These are phyloP conservation scores for Cytauxzoon felis DNA, from an alignment of 169 alveolate genomes.

Conservation along the genomic window DNA sequence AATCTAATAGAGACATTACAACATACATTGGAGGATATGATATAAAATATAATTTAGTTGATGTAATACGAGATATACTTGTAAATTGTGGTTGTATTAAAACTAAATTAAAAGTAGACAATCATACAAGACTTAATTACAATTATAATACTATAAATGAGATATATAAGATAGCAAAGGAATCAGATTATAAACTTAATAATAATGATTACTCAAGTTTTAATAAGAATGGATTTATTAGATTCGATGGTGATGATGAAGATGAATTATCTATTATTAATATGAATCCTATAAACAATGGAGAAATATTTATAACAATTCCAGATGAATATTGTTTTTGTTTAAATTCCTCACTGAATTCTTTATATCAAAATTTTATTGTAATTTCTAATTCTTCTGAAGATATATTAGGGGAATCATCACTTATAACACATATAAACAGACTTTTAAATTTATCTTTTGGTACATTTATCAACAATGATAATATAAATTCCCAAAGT, in stretches of 20 bases:
- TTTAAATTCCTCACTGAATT: neutral
- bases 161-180: conserved; percentile 24
- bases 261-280: conserved; percentile 12
- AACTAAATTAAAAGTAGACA: neutral
- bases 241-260: conserved; percentile 56
- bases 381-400: neutral
- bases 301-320: neutral
- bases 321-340: conserved; percentile 7
- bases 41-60: too few species aligned
- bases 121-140: conserved; percentile 23
- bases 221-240: neutral
- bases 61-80: too few species aligned
- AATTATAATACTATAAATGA: conserved; percentile 14
- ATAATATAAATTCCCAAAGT: neutral
- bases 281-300: neutral
- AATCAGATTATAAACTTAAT: conserved; percentile 12
- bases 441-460: neutral
- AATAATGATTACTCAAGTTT: neutral
- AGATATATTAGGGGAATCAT: too few species aligned
- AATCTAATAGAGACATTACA: too few species aligned
- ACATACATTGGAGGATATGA: too few species aligned
- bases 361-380: neutral
- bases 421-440: conserved; percentile 17
- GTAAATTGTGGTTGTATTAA: too few species aligned
- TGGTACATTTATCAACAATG: neutral